phyloP scores from a whole-genome alignment of 2,329 filamentous ascomycete species.

The Ophiocordyceps camponoti-rufipedis region DNA sequence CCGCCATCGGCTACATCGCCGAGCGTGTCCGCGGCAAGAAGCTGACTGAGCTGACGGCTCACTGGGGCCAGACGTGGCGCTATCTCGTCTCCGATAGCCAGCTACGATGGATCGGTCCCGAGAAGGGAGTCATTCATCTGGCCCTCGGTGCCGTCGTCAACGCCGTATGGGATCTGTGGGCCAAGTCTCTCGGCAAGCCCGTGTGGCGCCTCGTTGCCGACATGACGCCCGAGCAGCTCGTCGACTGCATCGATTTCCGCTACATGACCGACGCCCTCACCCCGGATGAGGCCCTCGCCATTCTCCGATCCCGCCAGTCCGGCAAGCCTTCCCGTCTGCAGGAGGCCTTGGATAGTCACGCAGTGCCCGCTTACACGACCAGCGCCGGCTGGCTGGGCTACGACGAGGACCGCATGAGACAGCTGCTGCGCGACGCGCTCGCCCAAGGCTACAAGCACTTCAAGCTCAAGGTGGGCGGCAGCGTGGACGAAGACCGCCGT shows the following conservation, averaged over 20 bases:
- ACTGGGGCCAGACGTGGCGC: constrained; percentile 83
- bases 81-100: constrained; percentile 84
- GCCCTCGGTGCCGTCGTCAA: constrained; percentile 80
- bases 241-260: constrained; percentile 78
- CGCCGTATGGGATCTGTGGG: constrained; percentile 91
- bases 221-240: constrained; percentile 76
- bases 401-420: constrained; percentile 70
- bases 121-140: constrained; percentile 88
- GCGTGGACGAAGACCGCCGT: constrained; percentile 51
- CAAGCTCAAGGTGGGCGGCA: constrained; percentile 75
- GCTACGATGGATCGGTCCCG: constrained; percentile 82
- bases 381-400: constrained; percentile 88
- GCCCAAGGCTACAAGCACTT: constrained; percentile 66
- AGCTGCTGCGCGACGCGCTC: constrained; percentile 54
- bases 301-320: constrained; percentile 46
- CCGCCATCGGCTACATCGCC: constrained; percentile 62
- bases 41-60: constrained; percentile 54
- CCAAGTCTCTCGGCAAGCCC: constrained; percentile 67
- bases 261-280: constrained; percentile 93
- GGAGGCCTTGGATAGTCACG: constrained; percentile 54
- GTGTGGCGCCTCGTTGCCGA: constrained; percentile 83
- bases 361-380: constrained; percentile 83
- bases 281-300: constrained; percentile 57
- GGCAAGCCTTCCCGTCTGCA: constrained; percentile 54
- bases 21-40: constrained; percentile 59